Conservation (phyloP, 495 filamentous ascomycete species). For the Lophiostoma macrostomum region DNA sequence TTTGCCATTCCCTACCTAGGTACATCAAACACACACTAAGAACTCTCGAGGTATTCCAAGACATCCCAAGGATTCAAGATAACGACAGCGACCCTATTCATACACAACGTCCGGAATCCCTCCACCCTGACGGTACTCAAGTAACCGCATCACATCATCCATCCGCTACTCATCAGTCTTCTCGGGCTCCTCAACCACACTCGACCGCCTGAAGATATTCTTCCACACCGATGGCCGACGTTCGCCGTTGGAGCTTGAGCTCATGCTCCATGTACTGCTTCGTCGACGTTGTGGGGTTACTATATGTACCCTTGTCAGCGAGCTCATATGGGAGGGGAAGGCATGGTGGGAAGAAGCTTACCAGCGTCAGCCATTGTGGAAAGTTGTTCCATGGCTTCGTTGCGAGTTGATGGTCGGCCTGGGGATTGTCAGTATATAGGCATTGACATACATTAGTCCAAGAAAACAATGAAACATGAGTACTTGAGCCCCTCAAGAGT, state of each 20-base stretch:
- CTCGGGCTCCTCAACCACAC: conserved; percentile 11
- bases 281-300: conserved; percentile 17
- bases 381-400: conserved; percentile 12
- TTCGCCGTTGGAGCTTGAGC: conserved; percentile 4
- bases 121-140: no score
- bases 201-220: conserved; percentile 10
- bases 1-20: no score
- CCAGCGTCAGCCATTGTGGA: conserved; percentile 2
- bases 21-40: no score
- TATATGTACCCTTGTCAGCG: no score
- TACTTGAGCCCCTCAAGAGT: no score
- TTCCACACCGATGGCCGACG: conserved; percentile 13
- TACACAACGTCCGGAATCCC: no score
- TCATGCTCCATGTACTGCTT: conserved; percentile 19
- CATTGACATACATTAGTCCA: not conserved
- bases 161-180: conserved; percentile 20
- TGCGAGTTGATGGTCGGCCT: conserved; percentile 17
- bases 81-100: no score
- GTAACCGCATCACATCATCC: no score
- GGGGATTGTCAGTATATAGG: not conserved
- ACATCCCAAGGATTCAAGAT: no score
- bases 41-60: no score
- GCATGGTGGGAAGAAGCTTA: not conserved
- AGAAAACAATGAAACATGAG: not conserved
- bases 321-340: not conserved